Conservation (phyloP, 129 eudicot genomes). For the Saposhnikovia divaricata region DNA sequence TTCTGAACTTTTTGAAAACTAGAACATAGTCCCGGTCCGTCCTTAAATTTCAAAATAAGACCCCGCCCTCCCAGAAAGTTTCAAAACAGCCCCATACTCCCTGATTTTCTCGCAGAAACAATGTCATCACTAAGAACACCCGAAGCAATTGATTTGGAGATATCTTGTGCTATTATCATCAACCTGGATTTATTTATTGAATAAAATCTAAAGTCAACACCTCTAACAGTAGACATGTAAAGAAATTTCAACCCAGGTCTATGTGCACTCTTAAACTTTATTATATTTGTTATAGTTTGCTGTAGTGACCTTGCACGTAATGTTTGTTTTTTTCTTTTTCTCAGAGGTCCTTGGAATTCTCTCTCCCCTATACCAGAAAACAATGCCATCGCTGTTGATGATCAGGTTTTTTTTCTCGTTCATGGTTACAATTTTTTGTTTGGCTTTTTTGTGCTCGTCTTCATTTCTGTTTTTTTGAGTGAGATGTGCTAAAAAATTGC, state of each 20-base stretch:
- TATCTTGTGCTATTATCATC: neutral
- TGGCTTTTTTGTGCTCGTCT: neutral
- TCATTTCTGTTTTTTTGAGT: neutral
- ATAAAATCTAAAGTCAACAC: neutral
- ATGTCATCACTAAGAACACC: too few species aligned
- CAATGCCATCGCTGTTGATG: conserved; percentile 85
- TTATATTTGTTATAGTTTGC: neutral
- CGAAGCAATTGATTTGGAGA: too few species aligned
- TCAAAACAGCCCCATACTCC: too few species aligned
- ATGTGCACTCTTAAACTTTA: neutral
- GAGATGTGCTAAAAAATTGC: neutral
- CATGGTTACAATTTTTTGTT: neutral
- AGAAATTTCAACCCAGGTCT: neutral
- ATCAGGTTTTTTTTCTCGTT: conserved; percentile 42
- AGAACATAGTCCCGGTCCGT: too few species aligned
- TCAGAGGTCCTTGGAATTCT: conserved; percentile 98
- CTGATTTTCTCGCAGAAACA: too few species aligned
- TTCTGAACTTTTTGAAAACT: too few species aligned
- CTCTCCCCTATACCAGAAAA: conserved; percentile 95
- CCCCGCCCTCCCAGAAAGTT: too few species aligned
- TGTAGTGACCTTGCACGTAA: conserved; percentile 1
- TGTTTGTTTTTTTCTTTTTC: conserved; percentile 10
- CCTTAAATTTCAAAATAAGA: too few species aligned
- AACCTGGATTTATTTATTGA: neutral
- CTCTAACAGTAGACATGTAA: neutral